Conservation (phyloP, 2,329 filamentous ascomycete genomes). For the Alternaria dauci region DNA sequence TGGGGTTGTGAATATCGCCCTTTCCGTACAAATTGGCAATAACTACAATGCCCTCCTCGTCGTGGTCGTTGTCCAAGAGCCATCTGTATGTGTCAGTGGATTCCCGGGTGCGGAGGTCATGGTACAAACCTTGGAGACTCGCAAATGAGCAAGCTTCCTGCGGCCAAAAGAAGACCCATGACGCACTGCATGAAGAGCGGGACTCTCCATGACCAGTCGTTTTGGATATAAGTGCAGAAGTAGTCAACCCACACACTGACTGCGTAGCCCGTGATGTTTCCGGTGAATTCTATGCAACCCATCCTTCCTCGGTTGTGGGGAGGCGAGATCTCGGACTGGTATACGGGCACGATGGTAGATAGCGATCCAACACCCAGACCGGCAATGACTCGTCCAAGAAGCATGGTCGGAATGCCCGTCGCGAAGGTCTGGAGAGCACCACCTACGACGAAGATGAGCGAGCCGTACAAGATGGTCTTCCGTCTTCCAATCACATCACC, state of each 20-base stretch:
- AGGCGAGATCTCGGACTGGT: constrained; percentile 72
- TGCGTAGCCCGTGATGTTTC: constrained; percentile 95
- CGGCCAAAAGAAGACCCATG: constrained; percentile 85
- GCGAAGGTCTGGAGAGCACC: constrained; percentile 86
- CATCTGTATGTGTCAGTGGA: constrained; percentile 66
- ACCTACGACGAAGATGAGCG: constrained; percentile 83
- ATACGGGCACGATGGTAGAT: constrained; percentile 62
- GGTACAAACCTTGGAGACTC: constrained; percentile 85
- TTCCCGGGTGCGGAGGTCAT: neutral
- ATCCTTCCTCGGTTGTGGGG: constrained; percentile 95
- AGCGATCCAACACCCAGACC: constrained; percentile 61
- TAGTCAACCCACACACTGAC: constrained; percentile 99
- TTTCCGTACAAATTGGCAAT: constrained; percentile 97
- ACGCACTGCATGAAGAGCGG: constrained; percentile 91
- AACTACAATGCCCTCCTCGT: constrained; percentile 97
- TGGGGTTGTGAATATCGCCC: constrained; percentile 91
- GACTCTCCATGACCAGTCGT: constrained; percentile 86
- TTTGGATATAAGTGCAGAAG: constrained; percentile 89
- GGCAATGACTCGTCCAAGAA: constrained; percentile 60
- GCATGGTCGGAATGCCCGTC: constrained; percentile 87
- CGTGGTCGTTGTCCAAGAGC: constrained; percentile 96
- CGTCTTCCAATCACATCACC: constrained; percentile 91
- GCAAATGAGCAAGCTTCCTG: constrained; percentile 91
- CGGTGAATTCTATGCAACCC: constrained; percentile 97
- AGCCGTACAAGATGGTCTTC: constrained; percentile 91